These are phyloP conservation scores for Berberis thunbergii DNA, from an alignment of 164 flowering plant species.

Conservation along the genomic window DNA sequence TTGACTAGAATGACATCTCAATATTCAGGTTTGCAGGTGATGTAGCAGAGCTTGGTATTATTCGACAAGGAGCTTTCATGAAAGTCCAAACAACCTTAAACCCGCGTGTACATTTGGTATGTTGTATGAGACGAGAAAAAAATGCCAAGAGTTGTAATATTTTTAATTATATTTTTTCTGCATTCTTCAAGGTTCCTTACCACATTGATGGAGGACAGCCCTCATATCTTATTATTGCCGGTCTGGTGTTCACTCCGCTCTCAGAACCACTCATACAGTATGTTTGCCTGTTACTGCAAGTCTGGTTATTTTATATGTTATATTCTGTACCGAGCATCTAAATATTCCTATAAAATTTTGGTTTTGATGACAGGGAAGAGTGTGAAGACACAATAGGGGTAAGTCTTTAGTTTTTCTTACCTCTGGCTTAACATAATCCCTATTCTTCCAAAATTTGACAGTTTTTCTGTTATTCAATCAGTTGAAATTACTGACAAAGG, in stretches of 20 bases:
- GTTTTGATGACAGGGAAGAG: constrained; percentile 52
- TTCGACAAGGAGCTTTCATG: constrained; percentile 60
- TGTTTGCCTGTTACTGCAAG: constrained; percentile 10
- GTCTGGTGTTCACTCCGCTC: constrained; percentile 94
- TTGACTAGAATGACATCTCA: constrained; percentile 11
- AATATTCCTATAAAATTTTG: too few relatives aligned
- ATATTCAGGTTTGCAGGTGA: constrained; percentile 83
- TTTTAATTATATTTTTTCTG: not conserved
- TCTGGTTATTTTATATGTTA: not conserved
- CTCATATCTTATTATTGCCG: constrained; percentile 84
- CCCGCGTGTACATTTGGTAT: constrained; percentile 89
- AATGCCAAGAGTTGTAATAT: not conserved
- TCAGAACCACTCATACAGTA: constrained; percentile 99
- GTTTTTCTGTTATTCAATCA: constrained; percentile 18
- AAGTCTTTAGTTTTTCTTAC: constrained; percentile 14
- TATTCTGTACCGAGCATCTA: not conserved
- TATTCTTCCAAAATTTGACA: constrained; percentile 1
- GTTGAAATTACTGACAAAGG: constrained; percentile 80
- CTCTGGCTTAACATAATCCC: not conserved
- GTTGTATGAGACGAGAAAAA: not conserved
- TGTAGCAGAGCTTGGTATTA: constrained; percentile 76
- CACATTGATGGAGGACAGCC: constrained; percentile 90
- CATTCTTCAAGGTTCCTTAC: constrained; percentile 62
- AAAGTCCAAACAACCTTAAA: constrained; percentile 55
- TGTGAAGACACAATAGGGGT: constrained; percentile 89